Evolutionary conservation across 2,329 filamentous ascomycete genomes (phyloP).

Genomic region (Hypoxylon sp.): DNA sequence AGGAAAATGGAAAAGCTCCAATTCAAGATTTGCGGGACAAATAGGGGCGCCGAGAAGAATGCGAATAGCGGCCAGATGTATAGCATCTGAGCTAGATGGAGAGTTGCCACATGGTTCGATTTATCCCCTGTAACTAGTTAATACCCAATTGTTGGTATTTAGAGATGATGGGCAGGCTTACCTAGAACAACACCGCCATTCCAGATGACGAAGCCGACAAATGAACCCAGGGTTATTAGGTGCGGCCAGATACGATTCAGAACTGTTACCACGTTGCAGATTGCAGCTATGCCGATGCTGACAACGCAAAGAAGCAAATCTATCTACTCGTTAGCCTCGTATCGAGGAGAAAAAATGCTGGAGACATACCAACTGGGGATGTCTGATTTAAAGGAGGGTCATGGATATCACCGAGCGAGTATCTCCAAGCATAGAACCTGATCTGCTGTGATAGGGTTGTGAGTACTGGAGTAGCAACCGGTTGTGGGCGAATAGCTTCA

Average conservation of each 20-base stretch:
- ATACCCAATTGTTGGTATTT: constrained; percentile 9
- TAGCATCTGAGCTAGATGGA: constrained; percentile 92
- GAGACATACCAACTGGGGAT: constrained; percentile 62
- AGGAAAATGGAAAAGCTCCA: constrained; percentile 42
- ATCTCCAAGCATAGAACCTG: constrained; percentile 57
- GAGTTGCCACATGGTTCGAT: constrained; percentile 88
- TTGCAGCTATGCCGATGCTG: constrained; percentile 71
- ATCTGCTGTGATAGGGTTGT: constrained; percentile 52
- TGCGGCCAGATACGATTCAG: constrained; percentile 66
- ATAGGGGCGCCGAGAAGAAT: constrained; percentile 88
- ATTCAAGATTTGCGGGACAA: constrained; percentile 66
- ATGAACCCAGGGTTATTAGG: constrained; percentile 72
- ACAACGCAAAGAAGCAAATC: constrained; percentile 68
- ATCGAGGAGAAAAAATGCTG: not conserved
- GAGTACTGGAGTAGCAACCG: constrained; percentile 49
- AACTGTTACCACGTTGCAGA: constrained; percentile 61
- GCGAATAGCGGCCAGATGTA: constrained; percentile 92
- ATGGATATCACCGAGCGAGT: constrained; percentile 65
- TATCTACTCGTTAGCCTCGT: constrained; percentile 41
- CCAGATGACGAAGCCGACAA: constrained; percentile 81
- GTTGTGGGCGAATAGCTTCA: constrained; percentile 56
- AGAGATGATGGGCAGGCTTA: constrained; percentile 52
- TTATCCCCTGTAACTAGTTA: constrained; percentile 77
- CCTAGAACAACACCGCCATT: constrained; percentile 94
- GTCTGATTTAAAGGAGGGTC: constrained; percentile 63